Percentiles rank a stretch among this genome's conserved stretches.
phyloP scores from a whole-genome alignment of 1,139 yeast species.

The Scheffersomyces titani region DNA sequence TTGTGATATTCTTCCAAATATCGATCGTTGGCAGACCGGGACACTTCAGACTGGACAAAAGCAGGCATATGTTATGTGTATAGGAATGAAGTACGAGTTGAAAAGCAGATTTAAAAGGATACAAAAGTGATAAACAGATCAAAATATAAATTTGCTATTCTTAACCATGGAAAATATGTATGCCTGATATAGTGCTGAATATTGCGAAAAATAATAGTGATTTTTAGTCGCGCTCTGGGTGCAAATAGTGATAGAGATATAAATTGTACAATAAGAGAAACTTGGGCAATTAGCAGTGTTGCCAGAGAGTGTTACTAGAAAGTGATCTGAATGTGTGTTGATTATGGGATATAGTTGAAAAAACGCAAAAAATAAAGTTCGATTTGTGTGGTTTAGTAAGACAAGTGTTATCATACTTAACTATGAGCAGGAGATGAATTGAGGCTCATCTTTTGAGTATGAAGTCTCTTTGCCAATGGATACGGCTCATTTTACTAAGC shows the following conservation, averaged over 20 bases:
- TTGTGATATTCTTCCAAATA: background rate
- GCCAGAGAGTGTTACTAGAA: background rate
- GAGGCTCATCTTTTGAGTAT: too few species aligned
- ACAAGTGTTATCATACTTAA: too few species aligned
- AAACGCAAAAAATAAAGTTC: too few species aligned
- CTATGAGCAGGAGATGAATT: too few species aligned
- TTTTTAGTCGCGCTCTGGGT: background rate
- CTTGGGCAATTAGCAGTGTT: background rate
- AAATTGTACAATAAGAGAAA: too few species aligned
- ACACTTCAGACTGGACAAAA: background rate
- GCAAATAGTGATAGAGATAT: background rate
- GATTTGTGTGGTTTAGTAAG: too few species aligned
- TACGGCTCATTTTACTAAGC: too few species aligned
- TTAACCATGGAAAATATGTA: too few species aligned
- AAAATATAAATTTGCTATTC: too few species aligned
- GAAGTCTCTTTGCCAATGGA: too few species aligned
- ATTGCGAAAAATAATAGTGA: background rate
- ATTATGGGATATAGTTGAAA: too few species aligned
- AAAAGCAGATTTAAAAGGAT: background rate
- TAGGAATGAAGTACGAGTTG: background rate
- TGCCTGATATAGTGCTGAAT: background rate
- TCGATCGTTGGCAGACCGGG: background rate
- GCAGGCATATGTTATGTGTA: background rate
- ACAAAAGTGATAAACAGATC: background rate
- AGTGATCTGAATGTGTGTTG: too few species aligned